phyloP scores from a whole-genome alignment of 306 rosid species.

The Psophocarpus tetragonolobus region DNA sequence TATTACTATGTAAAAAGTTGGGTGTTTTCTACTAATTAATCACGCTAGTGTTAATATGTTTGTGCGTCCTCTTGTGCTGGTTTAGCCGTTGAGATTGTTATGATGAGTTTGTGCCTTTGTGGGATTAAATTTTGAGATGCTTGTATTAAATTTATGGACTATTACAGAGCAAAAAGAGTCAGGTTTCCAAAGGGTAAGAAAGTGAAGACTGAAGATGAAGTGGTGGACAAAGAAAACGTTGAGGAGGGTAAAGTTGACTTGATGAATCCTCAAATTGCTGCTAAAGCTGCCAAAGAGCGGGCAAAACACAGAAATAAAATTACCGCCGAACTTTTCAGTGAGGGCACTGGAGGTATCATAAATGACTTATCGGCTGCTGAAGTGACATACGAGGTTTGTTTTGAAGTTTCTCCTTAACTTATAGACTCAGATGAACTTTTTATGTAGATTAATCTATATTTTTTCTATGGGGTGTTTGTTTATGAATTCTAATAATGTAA shows the following conservation, averaged over 20 bases:
- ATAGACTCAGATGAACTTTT: background rate
- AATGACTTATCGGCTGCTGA: conserved; percentile 60
- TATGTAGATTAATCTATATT: background rate
- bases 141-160: conserved; percentile 20
- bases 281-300: conserved; percentile 85
- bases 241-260: conserved; percentile 35
- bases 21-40: background rate
- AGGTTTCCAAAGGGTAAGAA: conserved; percentile 94
- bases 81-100: background rate
- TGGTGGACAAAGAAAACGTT: conserved; percentile 34
- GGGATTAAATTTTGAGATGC: background rate
- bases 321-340: conserved; percentile 55
- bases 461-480: conserved; percentile 2
- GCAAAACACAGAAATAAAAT: conserved; percentile 54
- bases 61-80: background rate
- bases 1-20: background rate
- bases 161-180: conserved; percentile 57
- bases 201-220: conserved; percentile 57
- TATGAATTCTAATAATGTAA: background rate
- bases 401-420: conserved; percentile 1
- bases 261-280: conserved; percentile 54
- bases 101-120: background rate
- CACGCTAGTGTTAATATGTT: background rate
- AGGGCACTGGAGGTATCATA: conserved; percentile 46
- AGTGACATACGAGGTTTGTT: conserved; percentile 60